Base-by-base conservation (phyloP, 2,329 filamentous ascomycete species). In the Proliferodiscus dingleyae region DNA sequence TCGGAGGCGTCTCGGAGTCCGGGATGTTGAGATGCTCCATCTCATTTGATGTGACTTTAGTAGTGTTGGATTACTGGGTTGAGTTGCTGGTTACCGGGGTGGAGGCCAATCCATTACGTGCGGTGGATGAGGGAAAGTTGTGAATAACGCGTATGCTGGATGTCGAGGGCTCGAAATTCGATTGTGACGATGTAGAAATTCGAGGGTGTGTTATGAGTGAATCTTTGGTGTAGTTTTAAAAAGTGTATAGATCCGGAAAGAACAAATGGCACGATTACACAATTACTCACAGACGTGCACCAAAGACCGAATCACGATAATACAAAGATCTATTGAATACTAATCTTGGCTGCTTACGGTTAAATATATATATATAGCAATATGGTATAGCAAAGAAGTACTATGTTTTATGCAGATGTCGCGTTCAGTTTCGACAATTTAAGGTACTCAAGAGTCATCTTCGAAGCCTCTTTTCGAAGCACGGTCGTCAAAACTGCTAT, bases 21-120 rank as follows among this genome's bases (percentile, higher is more conserved):
- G 72, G 67, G 55, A 77, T 68, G 53, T 64, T 69, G 52, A 76
- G 68, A 58, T 74, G 74, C 65, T 79, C 76, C 76, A 80, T 80
- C 56, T 59, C 64, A 29, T 45, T 15, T 29, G 36, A 55, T 61
- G 62, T 10, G 3, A 9, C 24, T 9, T 64, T 64, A 48, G 9
- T 28, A 37, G 44, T 24, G 18, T 24, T 44, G 23, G 39, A 38
- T 21, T 10, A 34, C 16, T 34, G 32, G 5, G 10, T 34, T 34
- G 19, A 13, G 34, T 24, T 38, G 32, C 30, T 51, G 23, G 43
- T 45, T 60, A 57, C 52, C 48, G 46, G 36, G 47, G 32, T 34
- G 33, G 46, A 41, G 34, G 37, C 55, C 49, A 54, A 52, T 58
- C 57, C 57, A 59, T 59, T 47, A 46, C 54, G 54, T 43, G 46